Percentiles rank a stretch among this genome's conserved stretches.
These are phyloP conservation scores for Tricladium varicosporioides DNA, from an alignment of 2,329 filamentous ascomycete species.

Conservation along the genomic window DNA sequence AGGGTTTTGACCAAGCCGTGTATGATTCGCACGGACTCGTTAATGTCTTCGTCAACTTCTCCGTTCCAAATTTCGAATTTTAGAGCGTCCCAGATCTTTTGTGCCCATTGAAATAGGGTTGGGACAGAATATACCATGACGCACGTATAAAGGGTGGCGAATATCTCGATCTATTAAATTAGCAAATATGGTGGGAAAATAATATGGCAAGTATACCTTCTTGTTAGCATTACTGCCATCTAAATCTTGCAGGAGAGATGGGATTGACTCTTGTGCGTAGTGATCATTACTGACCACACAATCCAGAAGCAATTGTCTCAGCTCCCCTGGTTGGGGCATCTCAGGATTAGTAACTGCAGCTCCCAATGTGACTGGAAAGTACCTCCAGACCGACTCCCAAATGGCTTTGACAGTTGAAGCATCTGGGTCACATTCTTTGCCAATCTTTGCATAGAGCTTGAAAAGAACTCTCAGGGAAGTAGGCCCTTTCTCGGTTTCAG, in stretches of 20 bases:
- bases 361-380: conserved; percentile 31
- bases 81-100: conserved; percentile 32
- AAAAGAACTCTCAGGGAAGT: conserved; percentile 28
- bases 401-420: conserved; percentile 16
- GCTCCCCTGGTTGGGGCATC: conserved; percentile 20
- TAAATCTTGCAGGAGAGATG: conserved; percentile 23
- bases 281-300: conserved; percentile 29
- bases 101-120: conserved; percentile 19
- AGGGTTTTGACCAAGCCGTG: conserved; percentile 17
- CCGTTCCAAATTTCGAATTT: conserved; percentile 36
- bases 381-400: conserved; percentile 30
- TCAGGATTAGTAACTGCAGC: conserved; percentile 13
- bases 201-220: conserved; percentile 27
- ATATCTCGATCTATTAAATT: conserved; percentile 28
- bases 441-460: conserved; percentile 23
- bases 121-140: conserved; percentile 19
- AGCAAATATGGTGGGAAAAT: conserved; percentile 7
- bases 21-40: conserved; percentile 26
- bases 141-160: conserved; percentile 23
- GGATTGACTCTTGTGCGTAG: conserved; percentile 27
- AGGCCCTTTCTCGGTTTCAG: conserved; percentile 29
- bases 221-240: conserved; percentile 29
- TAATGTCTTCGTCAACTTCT: conserved; percentile 30
- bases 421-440: conserved; percentile 20
- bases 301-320: conserved; percentile 22